Evolutionary conservation across 805 yeast genomes (phyloP), one percentile per base, ranked within the genome.

Genomic region (Wickerhamiella spandovensis): DNA sequence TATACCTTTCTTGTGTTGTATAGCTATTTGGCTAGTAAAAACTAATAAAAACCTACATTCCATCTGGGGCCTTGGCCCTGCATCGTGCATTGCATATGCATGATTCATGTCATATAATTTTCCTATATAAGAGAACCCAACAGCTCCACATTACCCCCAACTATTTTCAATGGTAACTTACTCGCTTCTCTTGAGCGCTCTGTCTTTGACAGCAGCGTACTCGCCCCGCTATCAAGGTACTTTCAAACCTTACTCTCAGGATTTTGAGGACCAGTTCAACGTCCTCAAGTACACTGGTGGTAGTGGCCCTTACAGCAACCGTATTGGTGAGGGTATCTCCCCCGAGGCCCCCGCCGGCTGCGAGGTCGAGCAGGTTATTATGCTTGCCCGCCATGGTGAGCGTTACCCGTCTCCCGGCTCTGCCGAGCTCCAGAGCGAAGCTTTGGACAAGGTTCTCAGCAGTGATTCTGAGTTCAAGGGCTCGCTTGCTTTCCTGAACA

Each of bases 371-470:
- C 80, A 76, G 56, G 79, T 74, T 3, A 76, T 73, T 52, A 57
- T 73, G 53, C 53, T 72, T 42, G 68, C 71, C 51, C 71, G 81
- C 58, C 81, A 76, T 52, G 80, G 80, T 6, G 81, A 75, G 56
- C 66, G 81, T 50, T 76, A 64, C 56, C 32, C 32, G 32, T 28
- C 32, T 12, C 76, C 72, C 9, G 60, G 64, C 1, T 35, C 47
- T 3, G 45, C 38, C 10, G 42, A 46, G 2, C 43, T 41, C 2
- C 32, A 28, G 32, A 28, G 32, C 12, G 43, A 41, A 18, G 54
- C 28, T 25, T 48, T 51, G 37, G 38, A 67, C 2, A 62, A 63
- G 50, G 59, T 60, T 63, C 43, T 53, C 17, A 32, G 24, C 5
- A 54, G 51, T 47, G 39, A 30, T 2, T 23, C 44, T 8, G 44